These are phyloP conservation scores for Monilinia fructigena DNA, from an alignment of 2,329 filamentous ascomycete genomes.

Conservation along the genomic window DNA sequence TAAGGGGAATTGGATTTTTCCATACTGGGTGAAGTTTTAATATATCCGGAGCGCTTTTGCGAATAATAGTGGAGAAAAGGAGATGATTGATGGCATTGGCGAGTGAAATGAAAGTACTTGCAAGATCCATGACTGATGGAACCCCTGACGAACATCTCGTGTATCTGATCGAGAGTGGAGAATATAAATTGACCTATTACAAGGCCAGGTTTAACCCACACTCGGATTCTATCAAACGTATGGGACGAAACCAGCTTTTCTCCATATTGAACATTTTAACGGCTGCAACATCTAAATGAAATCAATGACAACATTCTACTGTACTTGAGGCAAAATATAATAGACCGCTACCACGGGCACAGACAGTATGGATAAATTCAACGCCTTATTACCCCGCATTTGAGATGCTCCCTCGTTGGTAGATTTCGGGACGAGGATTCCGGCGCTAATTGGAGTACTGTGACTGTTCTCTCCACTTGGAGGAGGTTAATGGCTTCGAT, in stretches of 20 bases:
- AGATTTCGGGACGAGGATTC: background rate
- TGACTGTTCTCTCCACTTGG: conserved; percentile 14
- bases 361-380: background rate
- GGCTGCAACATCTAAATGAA: conserved; percentile 1
- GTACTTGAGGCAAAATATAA: background rate
- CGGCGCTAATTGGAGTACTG: conserved; percentile 1
- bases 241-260: conserved; percentile 17
- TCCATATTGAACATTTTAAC: background rate
- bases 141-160: too few species aligned
- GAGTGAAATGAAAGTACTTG: conserved; percentile 10
- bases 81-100: background rate
- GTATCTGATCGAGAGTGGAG: background rate
- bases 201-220: background rate
- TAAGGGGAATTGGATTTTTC: background rate
- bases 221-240: background rate
- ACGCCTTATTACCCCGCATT: background rate
- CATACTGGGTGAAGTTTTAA: conserved; percentile 9
- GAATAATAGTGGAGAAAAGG: conserved; percentile 8
- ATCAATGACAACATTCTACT: background rate
- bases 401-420: conserved; percentile 1
- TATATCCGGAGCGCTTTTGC: conserved; percentile 16
- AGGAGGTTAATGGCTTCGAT: conserved; percentile 1
- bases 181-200: background rate
- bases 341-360: background rate
- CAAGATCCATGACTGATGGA: background rate